These are phyloP conservation scores for Solanum aculeatissimum DNA, from an alignment of 305 asterid species.

Conservation along the genomic window DNA sequence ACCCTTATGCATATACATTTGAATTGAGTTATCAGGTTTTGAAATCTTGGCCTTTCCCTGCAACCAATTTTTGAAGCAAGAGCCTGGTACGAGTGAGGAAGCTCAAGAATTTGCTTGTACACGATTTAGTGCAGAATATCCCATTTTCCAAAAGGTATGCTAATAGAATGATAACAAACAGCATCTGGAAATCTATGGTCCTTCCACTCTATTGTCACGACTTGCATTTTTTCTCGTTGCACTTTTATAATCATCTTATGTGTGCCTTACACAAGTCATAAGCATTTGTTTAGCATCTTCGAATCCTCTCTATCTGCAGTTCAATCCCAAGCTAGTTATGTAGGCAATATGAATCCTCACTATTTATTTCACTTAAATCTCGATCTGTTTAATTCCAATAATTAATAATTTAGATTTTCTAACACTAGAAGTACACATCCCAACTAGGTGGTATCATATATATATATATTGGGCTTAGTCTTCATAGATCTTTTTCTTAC, in stretches of 20 bases:
- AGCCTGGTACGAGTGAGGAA: conserved; percentile 80
- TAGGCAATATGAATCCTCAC: background rate
- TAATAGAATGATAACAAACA: background rate
- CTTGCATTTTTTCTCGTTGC: background rate
- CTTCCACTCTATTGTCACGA: background rate
- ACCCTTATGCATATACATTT: background rate
- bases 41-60: conserved; percentile 97
- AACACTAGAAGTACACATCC: background rate
- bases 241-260: background rate
- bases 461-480: no score
- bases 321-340: background rate
- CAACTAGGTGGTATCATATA: background rate
- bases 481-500: background rate
- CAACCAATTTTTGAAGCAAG: conserved; percentile 91
- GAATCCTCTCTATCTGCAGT: background rate
- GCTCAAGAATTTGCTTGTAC: conserved; percentile 86
- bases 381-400: background rate
- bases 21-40: conserved; percentile 37
- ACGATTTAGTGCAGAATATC: conserved; percentile 85
- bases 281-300: background rate
- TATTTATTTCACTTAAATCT: background rate
- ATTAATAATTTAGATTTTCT: background rate
- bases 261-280: background rate
- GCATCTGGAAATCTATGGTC: background rate
- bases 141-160: conserved; percentile 77